Conservation (phyloP, 805 yeast genomes). For the Priceomyces fermenticarens region DNA sequence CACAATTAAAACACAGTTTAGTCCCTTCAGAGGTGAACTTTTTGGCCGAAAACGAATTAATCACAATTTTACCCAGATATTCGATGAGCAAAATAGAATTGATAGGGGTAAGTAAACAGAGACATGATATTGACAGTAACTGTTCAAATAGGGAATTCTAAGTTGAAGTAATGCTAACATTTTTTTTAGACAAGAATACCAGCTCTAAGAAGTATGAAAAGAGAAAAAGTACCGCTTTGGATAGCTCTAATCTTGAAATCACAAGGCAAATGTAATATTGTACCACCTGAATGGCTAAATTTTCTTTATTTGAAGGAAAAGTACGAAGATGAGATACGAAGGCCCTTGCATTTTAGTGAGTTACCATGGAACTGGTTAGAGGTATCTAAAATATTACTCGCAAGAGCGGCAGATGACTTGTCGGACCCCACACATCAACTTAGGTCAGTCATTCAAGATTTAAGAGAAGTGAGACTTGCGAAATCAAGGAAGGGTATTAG, state of each 20-base stretch:
- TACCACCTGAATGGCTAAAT: slow-evolving; percentile 83
- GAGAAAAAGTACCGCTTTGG: slow-evolving; percentile 80
- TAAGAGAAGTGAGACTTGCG: slow-evolving; percentile 76
- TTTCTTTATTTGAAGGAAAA: slow-evolving; percentile 49
- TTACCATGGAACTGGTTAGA: slow-evolving; percentile 93
- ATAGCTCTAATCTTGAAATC: slow-evolving; percentile 76
- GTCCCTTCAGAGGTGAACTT: slow-evolving; percentile 79
- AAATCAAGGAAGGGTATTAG: slow-evolving; percentile 79
- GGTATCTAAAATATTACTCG: slow-evolving; percentile 63
- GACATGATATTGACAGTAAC: too few relatives aligned
- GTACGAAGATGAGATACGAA: slow-evolving; percentile 63
- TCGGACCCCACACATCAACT: slow-evolving; percentile 69
- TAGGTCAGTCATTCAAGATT: slow-evolving; percentile 71
- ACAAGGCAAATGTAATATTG: slow-evolving; percentile 81
- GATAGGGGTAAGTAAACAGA: slow-evolving; percentile 51
- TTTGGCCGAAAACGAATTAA: slow-evolving; percentile 74
- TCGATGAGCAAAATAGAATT: slow-evolving; percentile 61
- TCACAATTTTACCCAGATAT: slow-evolving; percentile 78
- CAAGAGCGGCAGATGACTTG: slow-evolving; percentile 75
- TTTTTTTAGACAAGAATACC: slow-evolving; percentile 50
- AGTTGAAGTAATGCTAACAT: neutral
- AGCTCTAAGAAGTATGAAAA: slow-evolving; percentile 60
- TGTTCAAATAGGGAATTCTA: neutral
- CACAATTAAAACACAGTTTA: slow-evolving; percentile 50
- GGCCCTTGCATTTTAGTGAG: slow-evolving; percentile 57